These are phyloP conservation scores for Smittium culicis DNA, from an alignment of 371 early-diverging fungal genomes.

Conservation along the genomic window DNA sequence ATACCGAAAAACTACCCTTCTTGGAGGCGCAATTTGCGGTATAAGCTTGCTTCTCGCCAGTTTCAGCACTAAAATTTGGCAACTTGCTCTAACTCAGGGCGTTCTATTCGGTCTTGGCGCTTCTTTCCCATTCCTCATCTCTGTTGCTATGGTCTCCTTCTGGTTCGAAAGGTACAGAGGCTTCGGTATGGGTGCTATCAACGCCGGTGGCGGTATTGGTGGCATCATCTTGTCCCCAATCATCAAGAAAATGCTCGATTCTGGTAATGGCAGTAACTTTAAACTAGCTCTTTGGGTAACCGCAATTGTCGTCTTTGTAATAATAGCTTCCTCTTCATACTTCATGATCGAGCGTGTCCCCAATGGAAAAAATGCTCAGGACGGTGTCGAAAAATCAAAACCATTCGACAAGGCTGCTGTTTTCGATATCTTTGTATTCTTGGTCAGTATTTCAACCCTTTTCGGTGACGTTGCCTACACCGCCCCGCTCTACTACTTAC, in stretches of 20 bases:
- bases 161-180: slow-evolving; percentile 58
- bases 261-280: slow-evolving; percentile 20
- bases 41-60: slow-evolving; percentile 32
- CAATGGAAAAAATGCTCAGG: slow-evolving; percentile 20
- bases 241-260: slow-evolving; percentile 26
- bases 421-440: slow-evolving; percentile 19
- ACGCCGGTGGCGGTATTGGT: slow-evolving; percentile 56
- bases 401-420: slow-evolving; percentile 22
- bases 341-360: slow-evolving; percentile 29
- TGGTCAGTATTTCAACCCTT: slow-evolving; percentile 16
- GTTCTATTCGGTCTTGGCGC: slow-evolving; percentile 49
- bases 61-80: slow-evolving; percentile 39
- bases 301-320: slow-evolving; percentile 31
- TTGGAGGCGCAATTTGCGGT: slow-evolving; percentile 31
- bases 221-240: slow-evolving; percentile 49
- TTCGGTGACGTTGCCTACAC: slow-evolving; percentile 32
- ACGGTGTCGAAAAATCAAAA: slow-evolving; percentile 17
- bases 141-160: slow-evolving; percentile 39
- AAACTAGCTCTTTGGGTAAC: slow-evolving; percentile 17
- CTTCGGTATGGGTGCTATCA: slow-evolving; percentile 54
- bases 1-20: slow-evolving; percentile 27
- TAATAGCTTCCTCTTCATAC: slow-evolving; percentile 29
- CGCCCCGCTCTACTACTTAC: slow-evolving; percentile 36
- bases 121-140: slow-evolving; percentile 41
- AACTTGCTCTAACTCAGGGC: slow-evolving; percentile 52